Percentiles rank a stretch among this genome's conserved stretches.
Evolutionary conservation across 768 basidiomycete species (phyloP).

Genomic region (Russula emetica): DNA sequence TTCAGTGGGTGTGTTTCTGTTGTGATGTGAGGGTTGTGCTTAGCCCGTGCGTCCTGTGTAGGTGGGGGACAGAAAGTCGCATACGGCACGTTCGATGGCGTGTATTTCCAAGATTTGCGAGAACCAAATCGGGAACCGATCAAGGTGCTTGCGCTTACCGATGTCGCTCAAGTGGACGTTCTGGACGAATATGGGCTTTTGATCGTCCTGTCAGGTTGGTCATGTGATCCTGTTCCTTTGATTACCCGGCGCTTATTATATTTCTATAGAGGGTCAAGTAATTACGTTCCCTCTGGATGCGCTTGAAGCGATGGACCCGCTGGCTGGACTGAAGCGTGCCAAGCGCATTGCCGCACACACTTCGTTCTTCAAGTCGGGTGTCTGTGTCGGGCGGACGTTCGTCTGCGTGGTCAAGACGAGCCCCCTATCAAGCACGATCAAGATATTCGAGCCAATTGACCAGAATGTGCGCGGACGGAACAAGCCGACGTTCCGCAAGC

Average conservation of each 20-base stretch:
- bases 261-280: conserved; percentile 77
- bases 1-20: conserved; percentile 57
- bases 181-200: conserved; percentile 93
- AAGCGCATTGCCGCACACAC: conserved; percentile 96
- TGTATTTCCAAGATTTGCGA: conserved; percentile 87
- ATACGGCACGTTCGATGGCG: conserved; percentile 97
- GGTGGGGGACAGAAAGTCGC: conserved; percentile 80
- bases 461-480: conserved; percentile 71
- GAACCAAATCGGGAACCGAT: conserved; percentile 76
- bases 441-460: conserved; percentile 94
- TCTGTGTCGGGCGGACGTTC: conserved; percentile 83
- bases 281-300: conserved; percentile 95
- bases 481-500: conserved; percentile 91
- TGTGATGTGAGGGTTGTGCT: background rate
- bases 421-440: conserved; percentile 94
- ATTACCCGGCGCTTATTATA: background rate
- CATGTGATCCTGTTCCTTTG: conserved; percentile 4
- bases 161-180: conserved; percentile 93
- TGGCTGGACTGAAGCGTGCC: conserved; percentile 86
- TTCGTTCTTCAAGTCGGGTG: conserved; percentile 95
- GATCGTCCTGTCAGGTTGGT: conserved; percentile 93
- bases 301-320: conserved; percentile 83
- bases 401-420: conserved; percentile 97
- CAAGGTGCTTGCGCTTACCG: conserved; percentile 82
- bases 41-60: conserved; percentile 33